phyloP scores from a whole-genome alignment of 1,284 basidiomycete species.

The Ustilago sp. region DNA sequence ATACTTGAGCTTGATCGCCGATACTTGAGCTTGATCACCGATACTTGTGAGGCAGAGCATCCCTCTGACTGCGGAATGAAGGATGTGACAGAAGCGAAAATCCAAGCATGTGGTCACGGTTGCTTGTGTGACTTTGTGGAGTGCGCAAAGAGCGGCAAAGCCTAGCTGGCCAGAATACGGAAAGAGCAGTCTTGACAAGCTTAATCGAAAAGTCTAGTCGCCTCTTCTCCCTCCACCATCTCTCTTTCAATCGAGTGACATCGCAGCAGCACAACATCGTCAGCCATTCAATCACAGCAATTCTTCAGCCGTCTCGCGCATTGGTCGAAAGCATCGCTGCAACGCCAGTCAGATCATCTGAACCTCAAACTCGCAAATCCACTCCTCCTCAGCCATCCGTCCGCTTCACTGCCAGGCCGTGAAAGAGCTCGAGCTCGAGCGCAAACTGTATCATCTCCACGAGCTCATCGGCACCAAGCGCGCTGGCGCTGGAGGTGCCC shows the following conservation, averaged over 20 bases:
- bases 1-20: no score
- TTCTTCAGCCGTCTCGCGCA: background rate
- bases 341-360: background rate
- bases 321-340: background rate
- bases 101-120: background rate
- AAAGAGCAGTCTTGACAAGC: background rate
- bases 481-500: background rate
- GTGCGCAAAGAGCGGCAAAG: background rate
- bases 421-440: no score
- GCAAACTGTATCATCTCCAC: no score
- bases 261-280: background rate
- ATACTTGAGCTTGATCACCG: no score
- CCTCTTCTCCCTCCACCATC: background rate
- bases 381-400: background rate
- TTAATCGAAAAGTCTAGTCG: background rate
- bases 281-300: background rate
- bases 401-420: background rate
- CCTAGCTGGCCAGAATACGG: background rate
- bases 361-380: background rate
- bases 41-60: no score
- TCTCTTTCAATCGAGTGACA: background rate
- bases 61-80: background rate
- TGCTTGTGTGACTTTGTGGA: constrained; percentile 2
- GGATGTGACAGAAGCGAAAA: background rate
- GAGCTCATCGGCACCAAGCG: no score